Percentiles rank a stretch among this genome's conserved stretches.
Evolutionary conservation across 345 rosid genomes (phyloP).

Genomic region (Heritiera littoralis): DNA sequence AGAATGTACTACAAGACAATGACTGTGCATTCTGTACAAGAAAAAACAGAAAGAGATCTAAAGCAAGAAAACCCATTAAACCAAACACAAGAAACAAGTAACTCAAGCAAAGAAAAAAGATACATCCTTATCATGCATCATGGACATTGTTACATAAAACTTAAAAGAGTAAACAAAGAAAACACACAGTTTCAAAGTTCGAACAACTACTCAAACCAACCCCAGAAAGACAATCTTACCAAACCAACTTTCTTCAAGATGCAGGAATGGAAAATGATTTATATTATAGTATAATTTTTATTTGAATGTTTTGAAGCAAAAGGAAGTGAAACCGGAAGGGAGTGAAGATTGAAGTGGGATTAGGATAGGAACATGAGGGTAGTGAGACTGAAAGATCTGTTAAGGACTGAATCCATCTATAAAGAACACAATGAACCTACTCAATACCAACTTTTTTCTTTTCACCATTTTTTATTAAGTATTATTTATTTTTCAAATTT

Average conservation of each 20-base stretch:
- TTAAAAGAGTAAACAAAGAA: slow-evolving; percentile 29
- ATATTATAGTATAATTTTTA: neutral
- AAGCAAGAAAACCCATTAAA: slow-evolving; percentile 6
- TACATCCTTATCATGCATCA: neutral
- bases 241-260: slow-evolving; percentile 16
- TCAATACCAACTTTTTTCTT: slow-evolving; percentile 21
- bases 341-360: neutral
- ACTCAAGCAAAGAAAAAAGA: neutral
- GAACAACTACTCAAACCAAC: slow-evolving; percentile 46
- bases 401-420: slow-evolving; percentile 18
- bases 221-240: slow-evolving; percentile 9
- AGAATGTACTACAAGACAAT: slow-evolving; percentile 4
- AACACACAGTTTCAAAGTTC: slow-evolving; percentile 8
- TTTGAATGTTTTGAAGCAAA: neutral
- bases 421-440: slow-evolving; percentile 2
- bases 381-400: slow-evolving; percentile 20
- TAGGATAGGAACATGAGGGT: neutral
- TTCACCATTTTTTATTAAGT: neutral
- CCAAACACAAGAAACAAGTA: slow-evolving; percentile 9
- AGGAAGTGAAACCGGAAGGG: slow-evolving; percentile 3
- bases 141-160: slow-evolving; percentile 15
- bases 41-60: slow-evolving; percentile 32
- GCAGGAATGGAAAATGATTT: slow-evolving; percentile 25
- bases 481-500: neutral
- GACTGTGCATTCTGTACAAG: slow-evolving; percentile 6